Evolutionary conservation across 2,329 filamentous ascomycete genomes (phyloP), one percentile per base, ranked within the genome.

Genomic region (Hymenoscyphus linearis): DNA sequence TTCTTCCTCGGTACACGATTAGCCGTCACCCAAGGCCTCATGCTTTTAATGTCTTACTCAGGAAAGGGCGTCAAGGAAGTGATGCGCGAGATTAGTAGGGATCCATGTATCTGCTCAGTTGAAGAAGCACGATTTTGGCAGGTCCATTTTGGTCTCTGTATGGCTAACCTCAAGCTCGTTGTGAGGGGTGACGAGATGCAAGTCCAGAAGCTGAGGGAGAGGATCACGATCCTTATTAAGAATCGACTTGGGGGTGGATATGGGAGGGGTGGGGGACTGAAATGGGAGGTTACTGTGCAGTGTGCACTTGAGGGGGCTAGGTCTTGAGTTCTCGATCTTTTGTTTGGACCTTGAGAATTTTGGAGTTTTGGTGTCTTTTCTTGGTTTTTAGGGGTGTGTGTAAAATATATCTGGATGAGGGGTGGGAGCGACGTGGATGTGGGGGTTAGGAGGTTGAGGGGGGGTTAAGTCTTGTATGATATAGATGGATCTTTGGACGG

Each of bases 121-220:
- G 91, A 97, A 61, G 93, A 97, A 71, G 93, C 93, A 1, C 87
- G 92, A 72, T 96, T 99, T 75, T 99, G 95, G 95, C 95, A 99
- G 78, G 95, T 97, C 14, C 95, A 99, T 76, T 97, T 98, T 73
- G 93, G 93, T 1, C 80, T 98, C 47, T 96, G 92, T 72, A 96
- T 98, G 89, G 95, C 95, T 9, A 97, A 96, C 72, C 75, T 99
- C 67, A 96, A 91, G 74, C 76, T 99, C 22, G 83, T 87, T 62
- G 84, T 96, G 27, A 74, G 77, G 4, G 88, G 87, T 4, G 86
- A 89, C 52, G 91, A 95, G 64, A 84, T 88, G 14, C 83, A 87
- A 5, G 78, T 96, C 62, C 81, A 82, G 62, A 88, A 88, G 69
- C 76, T 98, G 66, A 84, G 93, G 61, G 87, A 89, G 65, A 86